phyloP scores from a whole-genome alignment of 169 alveolate genomes.

The Cryptosporidium meleagridis region DNA sequence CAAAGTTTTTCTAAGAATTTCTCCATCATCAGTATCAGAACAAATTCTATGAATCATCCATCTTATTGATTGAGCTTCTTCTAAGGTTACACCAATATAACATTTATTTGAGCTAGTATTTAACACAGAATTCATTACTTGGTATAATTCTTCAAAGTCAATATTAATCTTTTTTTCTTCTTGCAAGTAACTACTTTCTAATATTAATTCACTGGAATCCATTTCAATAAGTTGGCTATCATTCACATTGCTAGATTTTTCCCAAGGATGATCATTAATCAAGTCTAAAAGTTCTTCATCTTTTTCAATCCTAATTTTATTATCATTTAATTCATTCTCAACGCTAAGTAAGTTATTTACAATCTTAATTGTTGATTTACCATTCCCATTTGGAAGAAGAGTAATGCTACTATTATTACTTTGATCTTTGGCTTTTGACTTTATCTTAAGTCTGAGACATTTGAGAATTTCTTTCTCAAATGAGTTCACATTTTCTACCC shows the following conservation, averaged over 20 bases:
- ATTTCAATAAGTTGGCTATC: neutral
- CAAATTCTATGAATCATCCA: constrained; percentile 40
- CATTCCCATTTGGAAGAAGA: neutral
- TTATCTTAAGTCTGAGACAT: neutral
- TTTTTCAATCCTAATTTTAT: neutral
- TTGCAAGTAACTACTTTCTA: constrained; percentile 1
- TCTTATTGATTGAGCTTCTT: constrained; percentile 66
- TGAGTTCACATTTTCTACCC: constrained; percentile 35
- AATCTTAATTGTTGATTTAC: neutral
- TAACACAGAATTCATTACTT: constrained; percentile 2
- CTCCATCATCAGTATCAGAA: neutral
- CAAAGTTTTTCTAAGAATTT: neutral
- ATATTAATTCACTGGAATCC: constrained; percentile 2
- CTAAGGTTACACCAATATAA: constrained; percentile 37
- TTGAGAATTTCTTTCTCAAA: constrained; percentile 37
- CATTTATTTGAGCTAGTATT: constrained; percentile 14
- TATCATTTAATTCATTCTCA: neutral
- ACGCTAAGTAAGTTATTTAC: constrained; percentile 32
- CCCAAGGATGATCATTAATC: constrained; percentile 54
- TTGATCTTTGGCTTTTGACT: neutral
- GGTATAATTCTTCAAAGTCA: constrained; percentile 35
- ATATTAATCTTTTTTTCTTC: constrained; percentile 1
- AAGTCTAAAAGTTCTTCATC: neutral
- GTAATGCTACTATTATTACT: too few species aligned
- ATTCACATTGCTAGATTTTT: constrained; percentile 6